Conservation (phyloP, 1,139 yeast genomes). For the Diutina mesorugosa region DNA sequence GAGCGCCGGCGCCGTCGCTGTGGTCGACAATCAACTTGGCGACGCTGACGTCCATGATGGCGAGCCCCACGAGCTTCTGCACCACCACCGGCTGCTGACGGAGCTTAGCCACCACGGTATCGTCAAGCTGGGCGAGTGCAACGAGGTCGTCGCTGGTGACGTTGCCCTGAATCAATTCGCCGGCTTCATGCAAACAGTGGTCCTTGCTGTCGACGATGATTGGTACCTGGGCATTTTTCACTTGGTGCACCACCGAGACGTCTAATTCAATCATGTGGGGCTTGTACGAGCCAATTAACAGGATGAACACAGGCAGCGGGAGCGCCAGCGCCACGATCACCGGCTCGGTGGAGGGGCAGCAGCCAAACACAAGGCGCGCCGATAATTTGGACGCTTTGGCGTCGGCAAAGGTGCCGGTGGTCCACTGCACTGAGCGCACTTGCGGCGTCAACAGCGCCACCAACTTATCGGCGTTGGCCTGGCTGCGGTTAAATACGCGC, state of each 20-base stretch:
- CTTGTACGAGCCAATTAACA: constrained; percentile 56
- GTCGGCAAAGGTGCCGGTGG: not conserved
- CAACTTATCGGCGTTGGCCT: constrained; percentile 25
- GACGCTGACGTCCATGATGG: constrained; percentile 47
- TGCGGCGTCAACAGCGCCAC: constrained; percentile 8
- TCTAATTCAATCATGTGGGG: constrained; percentile 61
- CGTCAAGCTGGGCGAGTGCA: constrained; percentile 29
- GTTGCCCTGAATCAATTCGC: constrained; percentile 41
- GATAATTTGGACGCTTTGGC: not conserved
- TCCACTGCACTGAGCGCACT: not conserved
- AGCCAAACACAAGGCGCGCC: constrained; percentile 29
- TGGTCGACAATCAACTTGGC: constrained; percentile 9
- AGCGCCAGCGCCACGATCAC: constrained; percentile 24
- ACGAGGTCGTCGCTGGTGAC: constrained; percentile 23
- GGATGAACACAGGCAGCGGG: constrained; percentile 27
- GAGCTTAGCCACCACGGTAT: constrained; percentile 1
- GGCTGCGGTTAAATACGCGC: constrained; percentile 34
- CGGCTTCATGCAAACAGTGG: constrained; percentile 49
- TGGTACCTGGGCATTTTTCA: constrained; percentile 8
- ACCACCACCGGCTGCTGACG: constrained; percentile 15
- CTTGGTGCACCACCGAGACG: constrained; percentile 22
- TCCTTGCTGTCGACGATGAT: constrained; percentile 49
- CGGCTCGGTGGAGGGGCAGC: constrained; percentile 44
- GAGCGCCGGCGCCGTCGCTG: not conserved
- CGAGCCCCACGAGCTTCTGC: constrained; percentile 44